phyloP scores from a whole-genome alignment of 345 rosid genomes.

The Salix viminalis region DNA sequence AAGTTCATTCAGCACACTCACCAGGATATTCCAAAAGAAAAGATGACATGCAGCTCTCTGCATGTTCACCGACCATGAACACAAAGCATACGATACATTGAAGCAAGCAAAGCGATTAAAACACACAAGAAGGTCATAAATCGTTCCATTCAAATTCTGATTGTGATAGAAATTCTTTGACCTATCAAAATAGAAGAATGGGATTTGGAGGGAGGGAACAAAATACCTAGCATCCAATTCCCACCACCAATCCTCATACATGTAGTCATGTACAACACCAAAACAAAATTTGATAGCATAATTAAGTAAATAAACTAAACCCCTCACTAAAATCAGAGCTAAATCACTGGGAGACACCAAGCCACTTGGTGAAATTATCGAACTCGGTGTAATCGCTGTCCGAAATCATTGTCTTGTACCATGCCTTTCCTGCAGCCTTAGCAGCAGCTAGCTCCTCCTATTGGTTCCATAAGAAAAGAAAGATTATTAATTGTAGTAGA shows the following conservation, averaged over 20 bases:
- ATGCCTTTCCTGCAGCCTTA: conserved; percentile 85
- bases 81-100: neutral
- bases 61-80: neutral
- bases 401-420: conserved; percentile 89
- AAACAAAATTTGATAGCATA: neutral
- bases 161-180: neutral
- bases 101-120: neutral
- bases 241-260: neutral
- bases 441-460: conserved; percentile 81
- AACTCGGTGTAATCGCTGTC: conserved; percentile 90
- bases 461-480: neutral
- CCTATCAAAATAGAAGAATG: neutral
- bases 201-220: neutral
- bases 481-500: neutral
- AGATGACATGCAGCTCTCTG: too few species aligned
- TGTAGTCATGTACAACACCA: neutral
- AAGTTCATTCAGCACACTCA: too few species aligned
- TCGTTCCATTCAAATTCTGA: neutral
- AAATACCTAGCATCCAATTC: neutral
- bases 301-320: neutral
- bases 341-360: conserved; percentile 61
- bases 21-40: too few species aligned
- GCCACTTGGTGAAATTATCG: conserved; percentile 85
- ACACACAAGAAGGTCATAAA: neutral
- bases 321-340: neutral